Percentiles rank a stretch among this genome's conserved stretches.
Evolutionary conservation across 2,329 filamentous ascomycete genomes (phyloP).

Genomic region (Alternaria metachromatica): DNA sequence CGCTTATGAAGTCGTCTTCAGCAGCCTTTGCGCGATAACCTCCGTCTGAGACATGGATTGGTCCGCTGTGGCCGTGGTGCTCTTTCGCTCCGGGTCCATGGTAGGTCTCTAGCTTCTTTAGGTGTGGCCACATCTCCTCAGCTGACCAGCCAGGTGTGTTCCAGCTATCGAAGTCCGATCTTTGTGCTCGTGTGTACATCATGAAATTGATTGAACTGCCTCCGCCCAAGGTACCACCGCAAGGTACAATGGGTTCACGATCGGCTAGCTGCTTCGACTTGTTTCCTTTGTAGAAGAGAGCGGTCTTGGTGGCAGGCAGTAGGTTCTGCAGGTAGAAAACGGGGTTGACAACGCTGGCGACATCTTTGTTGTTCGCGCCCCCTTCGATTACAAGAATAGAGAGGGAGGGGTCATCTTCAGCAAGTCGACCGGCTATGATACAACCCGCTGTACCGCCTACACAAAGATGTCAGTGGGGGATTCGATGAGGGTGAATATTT

Average conservation of each 20-base stretch:
- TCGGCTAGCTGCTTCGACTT: slow-evolving; percentile 55
- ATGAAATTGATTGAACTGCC: slow-evolving; percentile 55
- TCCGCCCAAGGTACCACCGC: slow-evolving; percentile 65
- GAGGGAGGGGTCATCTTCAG: slow-evolving; percentile 45
- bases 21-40: slow-evolving; percentile 51
- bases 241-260: slow-evolving; percentile 54
- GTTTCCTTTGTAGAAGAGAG: slow-evolving; percentile 61
- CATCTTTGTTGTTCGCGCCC: slow-evolving; percentile 61
- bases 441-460: slow-evolving; percentile 51
- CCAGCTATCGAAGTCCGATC: slow-evolving; percentile 61
- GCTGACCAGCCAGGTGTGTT: slow-evolving; percentile 60
- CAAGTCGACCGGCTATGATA: slow-evolving; percentile 54
- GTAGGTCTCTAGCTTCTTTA: slow-evolving; percentile 67
- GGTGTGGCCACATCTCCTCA: slow-evolving; percentile 60
- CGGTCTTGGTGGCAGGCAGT: slow-evolving; percentile 56
- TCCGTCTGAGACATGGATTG: slow-evolving; percentile 62
- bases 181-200: slow-evolving; percentile 55
- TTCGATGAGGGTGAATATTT: background rate
- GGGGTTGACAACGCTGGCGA: slow-evolving; percentile 59
- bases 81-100: slow-evolving; percentile 55
- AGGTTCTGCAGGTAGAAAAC: slow-evolving; percentile 59
- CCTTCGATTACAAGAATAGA: slow-evolving; percentile 58
- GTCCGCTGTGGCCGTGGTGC: slow-evolving; percentile 62
- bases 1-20: slow-evolving; percentile 60
- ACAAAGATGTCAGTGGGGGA: background rate